Base-by-base conservation (phyloP, 495 filamentous ascomycete species). In the Talaromyces stipitatus region DNA sequence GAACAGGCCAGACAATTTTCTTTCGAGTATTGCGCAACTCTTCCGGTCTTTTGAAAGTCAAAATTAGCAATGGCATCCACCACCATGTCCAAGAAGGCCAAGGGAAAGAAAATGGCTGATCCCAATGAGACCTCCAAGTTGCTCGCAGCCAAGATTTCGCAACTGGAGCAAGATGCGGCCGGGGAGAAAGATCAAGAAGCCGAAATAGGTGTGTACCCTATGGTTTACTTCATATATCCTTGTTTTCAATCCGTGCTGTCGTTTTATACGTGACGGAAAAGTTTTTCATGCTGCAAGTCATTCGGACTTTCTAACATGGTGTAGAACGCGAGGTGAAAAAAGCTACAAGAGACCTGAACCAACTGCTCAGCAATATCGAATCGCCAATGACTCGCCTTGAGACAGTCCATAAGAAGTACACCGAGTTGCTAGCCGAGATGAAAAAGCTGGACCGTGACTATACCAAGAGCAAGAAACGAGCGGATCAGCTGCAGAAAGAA, bases 141-240 rank as follows among this genome's bases (percentile, higher is more conserved):
- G 56, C 80, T 98, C 50, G 87, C 90, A 26, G 90, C 91, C 27
- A 91, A 92, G 70, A 97, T 98, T 62, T 92, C 91, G 23, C 95
- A 97, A 76, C 73, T 98, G 61, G 94, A 98, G 70, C 85, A 87
- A 33, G 91, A 96, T 78, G 86, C 86, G 52, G 91, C 91, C 22
- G 89, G 89, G 54, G 92, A 97, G 62, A 95, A 94, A 73, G 92
- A 97, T 60, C 89, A 97, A 70, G 91, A 96, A 68, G 85, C 83
- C 57, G 94, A 97, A 76, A 97, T 98, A 69, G 94, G 92, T 97
- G 78, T 67, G 92, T 91, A 36, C 56, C 51, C 18, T 47, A 27
- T 61, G n/a, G 53, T 56, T 47, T 29, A 52, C 54, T 53, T 58
- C 54, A 53, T 50, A n/a, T 58, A 47, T 55, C 5, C 12, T 29